Percentiles rank a stretch among this genome's conserved stretches.
Conservation (phyloP, 2,329 filamentous ascomycete genomes). For the Fonsecaea erecta region DNA sequence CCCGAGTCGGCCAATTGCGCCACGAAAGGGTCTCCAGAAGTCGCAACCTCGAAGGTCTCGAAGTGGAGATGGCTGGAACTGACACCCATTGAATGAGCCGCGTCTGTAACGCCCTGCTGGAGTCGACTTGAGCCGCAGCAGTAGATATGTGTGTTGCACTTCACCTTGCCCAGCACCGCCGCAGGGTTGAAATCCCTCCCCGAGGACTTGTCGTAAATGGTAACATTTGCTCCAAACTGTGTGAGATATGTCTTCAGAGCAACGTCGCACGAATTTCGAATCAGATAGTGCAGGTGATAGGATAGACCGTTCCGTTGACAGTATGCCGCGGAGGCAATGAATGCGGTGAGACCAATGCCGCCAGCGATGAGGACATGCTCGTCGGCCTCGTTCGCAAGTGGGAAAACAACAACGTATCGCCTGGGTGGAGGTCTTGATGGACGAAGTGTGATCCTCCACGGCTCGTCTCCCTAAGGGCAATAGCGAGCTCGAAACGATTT, state of each 20-base stretch:
- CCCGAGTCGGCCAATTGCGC: conserved; percentile 15
- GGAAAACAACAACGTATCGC: conserved; percentile 59
- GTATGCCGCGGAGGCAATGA: conserved; percentile 56
- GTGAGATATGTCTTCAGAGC: conserved; percentile 15
- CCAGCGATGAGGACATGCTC: conserved; percentile 67
- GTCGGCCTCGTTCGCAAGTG: conserved; percentile 54
- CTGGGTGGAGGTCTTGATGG: conserved; percentile 55
- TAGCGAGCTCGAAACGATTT: conserved; percentile 61
- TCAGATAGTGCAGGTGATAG: conserved; percentile 18
- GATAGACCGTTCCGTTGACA: conserved; percentile 6
- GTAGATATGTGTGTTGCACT: conserved; percentile 17
- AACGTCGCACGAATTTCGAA: conserved; percentile 14
- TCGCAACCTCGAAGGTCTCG: conserved; percentile 23
- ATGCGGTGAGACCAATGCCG: conserved; percentile 70
- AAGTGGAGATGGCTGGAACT: conserved; percentile 20
- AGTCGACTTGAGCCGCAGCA: conserved; percentile 21
- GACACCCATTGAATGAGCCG: conserved; percentile 9
- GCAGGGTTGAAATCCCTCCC: conserved; percentile 14
- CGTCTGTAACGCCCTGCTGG: conserved; percentile 10
- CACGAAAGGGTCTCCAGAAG: conserved; percentile 22
- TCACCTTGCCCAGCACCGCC: conserved; percentile 8
- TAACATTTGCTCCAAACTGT: conserved; percentile 9
- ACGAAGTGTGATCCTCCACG: conserved; percentile 67
- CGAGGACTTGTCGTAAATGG: conserved; percentile 24
- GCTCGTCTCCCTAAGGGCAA: conserved; percentile 60